Evolutionary conservation across 1,139 yeast species (phyloP).

Genomic region (Magnusiomyces magnusii): DNA sequence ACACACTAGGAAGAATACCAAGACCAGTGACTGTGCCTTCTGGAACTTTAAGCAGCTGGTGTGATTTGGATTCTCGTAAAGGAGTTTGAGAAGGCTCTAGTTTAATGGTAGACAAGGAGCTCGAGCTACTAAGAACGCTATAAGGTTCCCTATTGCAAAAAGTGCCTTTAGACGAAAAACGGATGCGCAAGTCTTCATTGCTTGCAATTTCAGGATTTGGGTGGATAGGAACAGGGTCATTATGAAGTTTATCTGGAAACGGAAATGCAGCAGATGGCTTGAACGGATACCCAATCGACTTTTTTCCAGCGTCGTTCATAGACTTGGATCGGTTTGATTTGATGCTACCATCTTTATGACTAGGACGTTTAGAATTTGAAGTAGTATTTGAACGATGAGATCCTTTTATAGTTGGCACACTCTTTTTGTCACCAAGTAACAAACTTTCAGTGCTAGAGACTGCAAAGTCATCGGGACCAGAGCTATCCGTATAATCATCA

Average conservation of each 20-base stretch:
- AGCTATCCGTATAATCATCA: neutral
- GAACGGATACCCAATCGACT: neutral
- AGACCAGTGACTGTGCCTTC: neutral
- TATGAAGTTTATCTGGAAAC: neutral
- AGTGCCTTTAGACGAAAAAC: neutral
- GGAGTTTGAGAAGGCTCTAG: neutral
- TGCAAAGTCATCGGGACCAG: neutral
- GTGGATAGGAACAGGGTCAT: neutral
- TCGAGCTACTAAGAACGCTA: neutral
- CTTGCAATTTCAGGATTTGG: neutral
- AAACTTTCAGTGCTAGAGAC: neutral
- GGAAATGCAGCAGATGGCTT: neutral
- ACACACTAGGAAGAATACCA: neutral
- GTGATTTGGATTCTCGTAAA: neutral
- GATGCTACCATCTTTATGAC: neutral
- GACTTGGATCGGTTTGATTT: neutral
- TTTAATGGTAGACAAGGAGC: neutral
- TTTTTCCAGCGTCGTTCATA: neutral
- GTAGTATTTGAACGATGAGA: neutral
- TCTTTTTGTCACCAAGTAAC: neutral
- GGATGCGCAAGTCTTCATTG: neutral
- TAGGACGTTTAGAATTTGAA: neutral
- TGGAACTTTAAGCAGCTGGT: neutral
- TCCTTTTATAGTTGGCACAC: no score
- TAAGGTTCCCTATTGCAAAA: neutral